Evolutionary conservation across 177 flowering plant genomes (phyloP).

Genomic region (Vitis hybrid): DNA sequence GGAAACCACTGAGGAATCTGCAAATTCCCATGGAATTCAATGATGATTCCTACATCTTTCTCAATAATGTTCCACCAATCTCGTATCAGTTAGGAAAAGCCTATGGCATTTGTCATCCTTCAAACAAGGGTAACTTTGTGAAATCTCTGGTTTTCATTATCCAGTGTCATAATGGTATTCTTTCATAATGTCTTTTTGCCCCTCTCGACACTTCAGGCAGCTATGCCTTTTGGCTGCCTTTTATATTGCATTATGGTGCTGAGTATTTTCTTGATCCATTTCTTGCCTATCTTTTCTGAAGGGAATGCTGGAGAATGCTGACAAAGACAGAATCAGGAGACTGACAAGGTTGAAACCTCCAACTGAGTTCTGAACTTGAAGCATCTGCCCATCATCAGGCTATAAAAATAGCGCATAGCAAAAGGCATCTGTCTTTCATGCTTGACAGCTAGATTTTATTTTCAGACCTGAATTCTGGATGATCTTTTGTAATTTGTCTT

Average conservation of each 20-base stretch:
- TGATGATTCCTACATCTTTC: no score
- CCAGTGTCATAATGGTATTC: no score
- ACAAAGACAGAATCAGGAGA: constrained; percentile 32
- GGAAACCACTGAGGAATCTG: no score
- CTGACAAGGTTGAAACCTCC: constrained; percentile 34
- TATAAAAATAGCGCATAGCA: background rate
- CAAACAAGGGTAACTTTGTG: background rate
- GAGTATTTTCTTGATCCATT: background rate
- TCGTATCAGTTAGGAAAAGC: no score
- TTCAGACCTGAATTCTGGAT: background rate
- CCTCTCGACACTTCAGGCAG: background rate
- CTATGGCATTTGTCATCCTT: no score
- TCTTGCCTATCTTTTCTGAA: constrained; percentile 3
- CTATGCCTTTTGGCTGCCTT: background rate
- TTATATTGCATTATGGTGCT: background rate
- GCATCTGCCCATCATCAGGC: background rate
- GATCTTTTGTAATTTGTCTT: background rate
- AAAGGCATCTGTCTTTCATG: no score
- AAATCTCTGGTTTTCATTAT: background rate
- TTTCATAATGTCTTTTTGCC: background rate
- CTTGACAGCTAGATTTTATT: background rate
- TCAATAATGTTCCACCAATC: no score
- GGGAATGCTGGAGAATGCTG: constrained; percentile 39
- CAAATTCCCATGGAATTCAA: no score
- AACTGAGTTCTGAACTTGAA: constrained; percentile 23